Conservation (phyloP, 768 basidiomycete genomes). For the Lentinus brumalis region DNA sequence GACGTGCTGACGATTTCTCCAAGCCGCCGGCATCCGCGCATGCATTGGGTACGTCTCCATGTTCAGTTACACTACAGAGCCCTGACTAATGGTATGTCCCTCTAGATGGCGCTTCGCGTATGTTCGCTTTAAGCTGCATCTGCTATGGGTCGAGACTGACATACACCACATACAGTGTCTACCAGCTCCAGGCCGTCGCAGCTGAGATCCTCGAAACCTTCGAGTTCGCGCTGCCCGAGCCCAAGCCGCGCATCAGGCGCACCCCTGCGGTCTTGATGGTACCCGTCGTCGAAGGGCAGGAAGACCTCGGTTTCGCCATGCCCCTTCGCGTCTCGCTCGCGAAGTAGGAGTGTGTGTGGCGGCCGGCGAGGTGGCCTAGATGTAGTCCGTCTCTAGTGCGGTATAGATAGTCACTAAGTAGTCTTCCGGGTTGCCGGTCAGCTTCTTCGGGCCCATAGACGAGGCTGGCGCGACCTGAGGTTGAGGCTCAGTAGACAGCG, state of each 20-base stretch:
- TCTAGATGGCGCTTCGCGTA: conserved; percentile 1
- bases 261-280: neutral
- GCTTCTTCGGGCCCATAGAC: too few species aligned
- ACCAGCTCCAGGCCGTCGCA: neutral
- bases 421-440: too few species aligned
- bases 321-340: neutral
- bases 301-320: neutral
- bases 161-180: neutral
- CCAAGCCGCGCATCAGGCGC: neutral
- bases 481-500: too few species aligned
- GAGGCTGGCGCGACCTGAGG: too few species aligned
- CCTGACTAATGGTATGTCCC: neutral
- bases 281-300: neutral
- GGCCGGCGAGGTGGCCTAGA: too few species aligned
- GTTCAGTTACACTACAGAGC: neutral
- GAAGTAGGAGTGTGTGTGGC: neutral
- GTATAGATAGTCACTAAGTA: too few species aligned
- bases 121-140: neutral
- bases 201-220: neutral
- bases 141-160: neutral
- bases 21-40: neutral
- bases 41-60: neutral
- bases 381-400: too few species aligned
- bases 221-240: neutral
- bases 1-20: neutral